A percentile compares a stretch with the other conserved stretches of the same genome.
Conservation (phyloP, 441 rosid genomes). For the Daphne laureola region DNA sequence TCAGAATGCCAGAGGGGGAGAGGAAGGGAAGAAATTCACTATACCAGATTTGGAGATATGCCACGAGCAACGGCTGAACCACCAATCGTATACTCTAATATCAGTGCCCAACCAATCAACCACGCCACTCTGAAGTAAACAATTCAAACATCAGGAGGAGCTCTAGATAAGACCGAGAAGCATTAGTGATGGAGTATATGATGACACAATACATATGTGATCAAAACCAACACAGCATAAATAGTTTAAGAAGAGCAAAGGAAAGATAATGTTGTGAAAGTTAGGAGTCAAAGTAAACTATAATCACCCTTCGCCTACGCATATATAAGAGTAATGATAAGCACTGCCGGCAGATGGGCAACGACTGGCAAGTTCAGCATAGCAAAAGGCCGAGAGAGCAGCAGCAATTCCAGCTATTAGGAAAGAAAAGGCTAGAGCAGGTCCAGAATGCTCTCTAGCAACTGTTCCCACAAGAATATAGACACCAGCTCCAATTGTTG, state of each 20-base stretch:
- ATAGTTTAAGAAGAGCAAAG: neutral
- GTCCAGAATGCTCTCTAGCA: conserved; percentile 98
- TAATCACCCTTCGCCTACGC: conserved; percentile 93
- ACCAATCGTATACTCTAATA: conserved; percentile 91
- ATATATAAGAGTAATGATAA: conserved; percentile 91
- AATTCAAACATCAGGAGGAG: conserved; percentile 4
- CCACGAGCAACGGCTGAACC: conserved; percentile 98
- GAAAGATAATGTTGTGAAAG: neutral
- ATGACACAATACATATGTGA: neutral
- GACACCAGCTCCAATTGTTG: conserved; percentile 98
- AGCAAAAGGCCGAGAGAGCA: conserved; percentile 91
- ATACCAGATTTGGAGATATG: conserved; percentile 91
- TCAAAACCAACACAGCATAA: neutral
- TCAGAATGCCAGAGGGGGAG: neutral
- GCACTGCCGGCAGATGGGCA: conserved; percentile 99
- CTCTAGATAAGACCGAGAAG: neutral
- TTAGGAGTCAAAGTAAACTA: neutral
- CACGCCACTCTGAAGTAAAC: conserved; percentile 66
- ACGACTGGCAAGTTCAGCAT: conserved; percentile 94
- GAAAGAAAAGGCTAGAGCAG: conserved; percentile 78
- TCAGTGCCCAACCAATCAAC: conserved; percentile 93
- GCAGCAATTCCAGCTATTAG: conserved; percentile 94
- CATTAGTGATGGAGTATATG: neutral
- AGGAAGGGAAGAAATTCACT: conserved; percentile 14
- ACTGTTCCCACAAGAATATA: conserved; percentile 97